Evolutionary conservation across 768 basidiomycete genomes (phyloP).

Genomic region (Tylopilus vinaceipallidus): DNA sequence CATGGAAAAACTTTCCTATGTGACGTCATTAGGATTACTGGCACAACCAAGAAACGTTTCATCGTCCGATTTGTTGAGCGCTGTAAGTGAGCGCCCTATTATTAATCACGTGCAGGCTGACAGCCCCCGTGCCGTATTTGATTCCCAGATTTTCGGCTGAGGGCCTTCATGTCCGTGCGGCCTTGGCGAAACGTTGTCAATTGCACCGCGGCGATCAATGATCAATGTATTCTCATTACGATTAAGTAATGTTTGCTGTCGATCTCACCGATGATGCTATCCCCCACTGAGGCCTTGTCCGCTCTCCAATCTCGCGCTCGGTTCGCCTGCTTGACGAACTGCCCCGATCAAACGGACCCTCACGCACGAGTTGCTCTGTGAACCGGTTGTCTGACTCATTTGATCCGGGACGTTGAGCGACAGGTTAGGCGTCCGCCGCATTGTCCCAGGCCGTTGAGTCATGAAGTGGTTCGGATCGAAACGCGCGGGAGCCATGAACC

Average conservation of each 20-base stretch:
- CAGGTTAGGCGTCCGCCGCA: background rate
- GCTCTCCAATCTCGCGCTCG: background rate
- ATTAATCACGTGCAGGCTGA: background rate
- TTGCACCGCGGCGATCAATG: background rate
- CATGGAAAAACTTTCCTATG: background rate
- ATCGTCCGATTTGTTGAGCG: background rate
- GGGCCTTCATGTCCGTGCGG: background rate
- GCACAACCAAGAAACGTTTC: background rate
- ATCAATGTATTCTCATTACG: background rate
- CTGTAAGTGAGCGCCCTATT: background rate
- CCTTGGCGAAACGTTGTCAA: no score
- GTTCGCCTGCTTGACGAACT: background rate
- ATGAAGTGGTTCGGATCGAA: background rate
- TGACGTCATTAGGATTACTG: background rate
- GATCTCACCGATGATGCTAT: background rate
- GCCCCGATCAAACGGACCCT: background rate
- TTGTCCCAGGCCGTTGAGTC: background rate
- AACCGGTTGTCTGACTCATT: background rate
- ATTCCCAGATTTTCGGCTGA: background rate
- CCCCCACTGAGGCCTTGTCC: no score
- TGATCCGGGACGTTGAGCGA: background rate
- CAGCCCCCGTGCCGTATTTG: background rate
- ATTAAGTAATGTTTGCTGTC: background rate
- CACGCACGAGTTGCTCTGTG: background rate
- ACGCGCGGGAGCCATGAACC: background rate